A percentile compares a stretch with the other conserved stretches of the same genome.
Conservation (phyloP, 495 filamentous ascomycete species). For the Podospora comata region DNA sequence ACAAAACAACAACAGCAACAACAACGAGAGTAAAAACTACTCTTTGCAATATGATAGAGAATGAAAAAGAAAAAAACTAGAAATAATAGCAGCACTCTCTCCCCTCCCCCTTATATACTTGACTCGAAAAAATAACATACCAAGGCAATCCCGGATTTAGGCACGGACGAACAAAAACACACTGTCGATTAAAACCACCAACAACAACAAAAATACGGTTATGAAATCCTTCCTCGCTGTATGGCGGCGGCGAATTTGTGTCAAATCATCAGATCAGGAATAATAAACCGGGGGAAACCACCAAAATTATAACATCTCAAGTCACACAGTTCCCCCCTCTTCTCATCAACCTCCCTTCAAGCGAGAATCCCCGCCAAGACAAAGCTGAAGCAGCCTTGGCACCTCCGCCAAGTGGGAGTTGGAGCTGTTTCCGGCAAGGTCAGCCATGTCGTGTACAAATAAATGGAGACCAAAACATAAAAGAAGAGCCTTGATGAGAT, state of each 20-base stretch:
- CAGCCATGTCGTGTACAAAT: too few relatives aligned
- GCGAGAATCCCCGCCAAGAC: neutral
- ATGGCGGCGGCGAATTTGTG: neutral
- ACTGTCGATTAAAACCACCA: too few relatives aligned
- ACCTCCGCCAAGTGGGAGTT: neutral
- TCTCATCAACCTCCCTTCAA: neutral
- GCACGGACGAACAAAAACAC: too few relatives aligned
- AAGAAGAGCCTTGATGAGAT: too few relatives aligned
- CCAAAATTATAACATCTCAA: neutral
- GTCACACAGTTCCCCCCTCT: neutral
- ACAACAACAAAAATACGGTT: neutral
- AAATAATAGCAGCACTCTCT: neutral
- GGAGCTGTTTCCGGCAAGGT: constrained; percentile 13
- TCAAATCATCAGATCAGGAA: neutral
- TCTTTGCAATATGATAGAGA: neutral
- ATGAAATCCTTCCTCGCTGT: neutral
- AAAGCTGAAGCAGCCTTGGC: constrained; percentile 5
- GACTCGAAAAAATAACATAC: too few relatives aligned
- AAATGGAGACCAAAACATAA: too few relatives aligned
- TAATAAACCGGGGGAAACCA: neutral
- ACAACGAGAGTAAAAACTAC: too few relatives aligned
- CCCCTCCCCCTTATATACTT: too few relatives aligned
- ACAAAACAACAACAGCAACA: too few relatives aligned
- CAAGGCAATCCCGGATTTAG: too few relatives aligned
- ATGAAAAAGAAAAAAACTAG: neutral